Evolutionary conservation across 1,284 basidiomycete genomes (phyloP).

Genomic region (Flammula alnicola): DNA sequence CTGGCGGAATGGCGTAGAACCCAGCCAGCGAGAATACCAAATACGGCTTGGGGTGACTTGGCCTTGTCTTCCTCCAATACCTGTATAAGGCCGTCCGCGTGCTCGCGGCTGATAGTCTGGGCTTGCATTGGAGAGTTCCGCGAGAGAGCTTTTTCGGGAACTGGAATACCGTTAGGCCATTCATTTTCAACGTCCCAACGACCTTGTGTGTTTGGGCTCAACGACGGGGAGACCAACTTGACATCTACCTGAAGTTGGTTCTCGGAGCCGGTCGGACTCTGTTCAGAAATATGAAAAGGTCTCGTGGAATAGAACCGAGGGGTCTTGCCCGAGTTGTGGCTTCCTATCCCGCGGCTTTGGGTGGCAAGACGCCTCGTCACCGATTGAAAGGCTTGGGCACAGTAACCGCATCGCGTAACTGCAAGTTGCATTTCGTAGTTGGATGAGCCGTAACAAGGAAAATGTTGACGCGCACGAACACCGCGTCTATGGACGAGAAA

Average conservation of each 20-base stretch:
- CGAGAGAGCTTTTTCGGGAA: not conserved
- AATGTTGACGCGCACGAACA: not conserved
- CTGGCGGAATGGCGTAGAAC: slow-evolving; percentile 27
- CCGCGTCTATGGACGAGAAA: slow-evolving; percentile 4
- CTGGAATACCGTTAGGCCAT: not conserved
- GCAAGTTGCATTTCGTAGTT: slow-evolving; percentile 17
- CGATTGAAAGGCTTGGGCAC: slow-evolving; percentile 2
- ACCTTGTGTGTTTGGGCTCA: too few relatives aligned
- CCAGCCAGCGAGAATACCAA: slow-evolving; percentile 19
- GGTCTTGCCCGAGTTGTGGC: not conserved
- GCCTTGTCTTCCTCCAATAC: not conserved
- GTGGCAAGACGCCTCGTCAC: not conserved
- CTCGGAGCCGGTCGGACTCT: too few relatives aligned
- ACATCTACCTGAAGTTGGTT: too few relatives aligned
- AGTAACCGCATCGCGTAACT: slow-evolving; percentile 11
- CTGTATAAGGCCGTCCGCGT: not conserved
- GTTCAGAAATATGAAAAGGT: too few relatives aligned
- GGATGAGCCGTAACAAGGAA: not conserved
- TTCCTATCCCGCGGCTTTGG: not conserved
- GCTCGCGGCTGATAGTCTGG: not conserved
- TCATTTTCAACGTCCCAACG: too few relatives aligned
- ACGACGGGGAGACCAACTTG: too few relatives aligned
- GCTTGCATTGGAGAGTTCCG: not conserved
- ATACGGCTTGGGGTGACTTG: slow-evolving; percentile 3
- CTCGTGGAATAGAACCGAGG: too few relatives aligned